Conservation (phyloP, 371 early-diverging fungal genomes). For the Nematocida displodere region DNA sequence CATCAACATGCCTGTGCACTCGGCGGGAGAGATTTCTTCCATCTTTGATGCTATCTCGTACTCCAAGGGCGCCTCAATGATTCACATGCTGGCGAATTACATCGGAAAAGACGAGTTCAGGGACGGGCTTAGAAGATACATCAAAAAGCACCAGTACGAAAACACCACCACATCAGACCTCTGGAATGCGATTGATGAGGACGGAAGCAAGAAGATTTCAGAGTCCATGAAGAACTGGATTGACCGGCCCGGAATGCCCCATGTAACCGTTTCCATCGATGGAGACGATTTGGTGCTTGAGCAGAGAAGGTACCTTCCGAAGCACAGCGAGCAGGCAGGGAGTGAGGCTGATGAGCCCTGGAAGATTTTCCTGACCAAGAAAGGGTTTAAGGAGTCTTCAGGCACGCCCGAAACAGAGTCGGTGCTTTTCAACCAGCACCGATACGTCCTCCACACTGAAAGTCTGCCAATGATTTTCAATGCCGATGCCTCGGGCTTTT, state of each 20-base stretch:
- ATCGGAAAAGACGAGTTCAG: slow-evolving; percentile 68
- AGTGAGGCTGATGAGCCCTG: not conserved
- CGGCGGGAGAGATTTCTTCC: slow-evolving; percentile 72
- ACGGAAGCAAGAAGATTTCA: slow-evolving; percentile 70
- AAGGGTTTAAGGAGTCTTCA: slow-evolving; percentile 1
- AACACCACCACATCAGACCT: slow-evolving; percentile 78
- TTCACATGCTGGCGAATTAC: slow-evolving; percentile 78
- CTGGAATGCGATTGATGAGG: slow-evolving; percentile 72
- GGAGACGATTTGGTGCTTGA: slow-evolving; percentile 1
- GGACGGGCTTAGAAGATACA: slow-evolving; percentile 72
- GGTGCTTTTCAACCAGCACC: slow-evolving; percentile 9
- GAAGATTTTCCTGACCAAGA: slow-evolving; percentile 40
- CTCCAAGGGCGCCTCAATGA: slow-evolving; percentile 80
- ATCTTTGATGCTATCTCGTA: slow-evolving; percentile 75
- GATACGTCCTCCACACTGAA: not conserved
- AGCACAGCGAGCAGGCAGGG: not conserved
- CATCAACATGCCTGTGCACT: slow-evolving; percentile 76
- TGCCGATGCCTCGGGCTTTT: slow-evolving; percentile 68
- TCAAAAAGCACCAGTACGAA: slow-evolving; percentile 71
- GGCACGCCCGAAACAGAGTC: not conserved
- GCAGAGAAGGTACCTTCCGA: slow-evolving; percentile 41
- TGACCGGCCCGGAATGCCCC: slow-evolving; percentile 70
- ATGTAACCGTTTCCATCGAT: slow-evolving; percentile 67
- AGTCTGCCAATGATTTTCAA: slow-evolving; percentile 68
- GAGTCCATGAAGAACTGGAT: slow-evolving; percentile 81